These are phyloP conservation scores for Nicotiana tomentosiformis DNA, from an alignment of 257 asterid species.

Conservation along the genomic window DNA sequence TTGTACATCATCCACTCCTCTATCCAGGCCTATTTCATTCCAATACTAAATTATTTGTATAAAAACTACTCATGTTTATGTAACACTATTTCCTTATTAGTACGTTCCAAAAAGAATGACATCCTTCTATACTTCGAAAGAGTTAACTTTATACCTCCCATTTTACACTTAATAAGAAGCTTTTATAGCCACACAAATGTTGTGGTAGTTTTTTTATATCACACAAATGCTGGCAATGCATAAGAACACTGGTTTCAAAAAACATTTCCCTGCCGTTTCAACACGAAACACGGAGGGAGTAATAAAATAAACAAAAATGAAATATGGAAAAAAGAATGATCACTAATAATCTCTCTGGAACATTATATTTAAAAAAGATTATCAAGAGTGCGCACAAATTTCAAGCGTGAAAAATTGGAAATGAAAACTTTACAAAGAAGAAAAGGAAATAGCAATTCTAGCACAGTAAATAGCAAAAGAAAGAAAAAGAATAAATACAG, in stretches of 20 bases:
- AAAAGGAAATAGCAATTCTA: not conserved
- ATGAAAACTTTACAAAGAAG: not conserved
- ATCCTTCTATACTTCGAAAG: too few species aligned
- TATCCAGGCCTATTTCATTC: not conserved
- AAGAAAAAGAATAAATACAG: not conserved
- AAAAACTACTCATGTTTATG: too few species aligned
- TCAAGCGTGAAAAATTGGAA: not conserved
- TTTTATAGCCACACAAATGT: too few species aligned
- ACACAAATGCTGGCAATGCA: too few species aligned
- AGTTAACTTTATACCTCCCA: too few species aligned
- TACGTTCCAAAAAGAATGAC: too few species aligned
- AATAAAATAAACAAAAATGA: not conserved
- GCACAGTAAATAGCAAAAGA: not conserved
- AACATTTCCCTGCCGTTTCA: too few species aligned
- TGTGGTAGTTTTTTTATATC: too few species aligned
- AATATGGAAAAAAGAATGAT: not conserved
- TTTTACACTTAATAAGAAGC: too few species aligned
- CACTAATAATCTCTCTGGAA: not conserved
- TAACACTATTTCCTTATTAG: too few species aligned
- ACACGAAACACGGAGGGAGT: too few species aligned
- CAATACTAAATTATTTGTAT: not conserved
- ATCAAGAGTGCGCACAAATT: not conserved
- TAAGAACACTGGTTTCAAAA: too few species aligned
- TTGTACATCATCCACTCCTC: not conserved
- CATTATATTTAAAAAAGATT: not conserved